A percentile compares a stretch with the other conserved stretches of the same genome.
Evolutionary conservation across 2,329 filamentous ascomycete species (phyloP).

Genomic region (Colletotrichum simmondsii): DNA sequence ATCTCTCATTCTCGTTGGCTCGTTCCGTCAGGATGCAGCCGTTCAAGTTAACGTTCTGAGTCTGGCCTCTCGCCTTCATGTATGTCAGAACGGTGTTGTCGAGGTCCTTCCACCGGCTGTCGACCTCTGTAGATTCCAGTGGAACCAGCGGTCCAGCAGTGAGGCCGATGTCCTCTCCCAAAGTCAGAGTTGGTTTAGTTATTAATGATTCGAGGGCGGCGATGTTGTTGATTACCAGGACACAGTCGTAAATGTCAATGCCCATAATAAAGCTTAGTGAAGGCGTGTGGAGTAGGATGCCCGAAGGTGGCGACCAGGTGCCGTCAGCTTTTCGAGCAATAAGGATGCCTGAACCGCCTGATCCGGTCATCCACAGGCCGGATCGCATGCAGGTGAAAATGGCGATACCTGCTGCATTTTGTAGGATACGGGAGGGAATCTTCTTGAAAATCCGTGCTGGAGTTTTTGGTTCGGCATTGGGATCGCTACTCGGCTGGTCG

Average conservation of each 20-base stretch:
- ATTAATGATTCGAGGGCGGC: constrained; percentile 83
- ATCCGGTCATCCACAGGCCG: constrained; percentile 90
- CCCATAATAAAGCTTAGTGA: constrained; percentile 90
- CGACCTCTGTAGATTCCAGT: constrained; percentile 61
- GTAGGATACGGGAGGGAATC: constrained; percentile 87
- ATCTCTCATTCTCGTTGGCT: constrained; percentile 69
- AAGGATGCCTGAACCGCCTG: constrained; percentile 88
- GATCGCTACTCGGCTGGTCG: constrained; percentile 41
- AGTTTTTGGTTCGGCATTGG: constrained; percentile 53
- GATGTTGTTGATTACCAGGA: constrained; percentile 90
- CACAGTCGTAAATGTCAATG: constrained; percentile 95
- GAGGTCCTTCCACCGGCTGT: constrained; percentile 62
- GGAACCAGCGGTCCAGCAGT: constrained; percentile 78
- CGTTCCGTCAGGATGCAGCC: constrained; percentile 68
- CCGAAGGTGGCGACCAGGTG: constrained; percentile 90
- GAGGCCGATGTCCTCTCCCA: constrained; percentile 84
- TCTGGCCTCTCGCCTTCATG: constrained; percentile 67
- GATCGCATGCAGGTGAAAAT: constrained; percentile 97
- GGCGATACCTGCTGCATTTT: constrained; percentile 88
- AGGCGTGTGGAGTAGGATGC: constrained; percentile 89
- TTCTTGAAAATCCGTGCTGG: constrained; percentile 74
- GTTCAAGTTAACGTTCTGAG: constrained; percentile 64
- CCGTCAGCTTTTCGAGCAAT: constrained; percentile 87
- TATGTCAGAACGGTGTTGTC: constrained; percentile 68
- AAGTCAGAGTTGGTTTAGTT: constrained; percentile 79